phyloP scores from a whole-genome alignment of 164 flowering plant genomes.

The Tinospora cordifolia region DNA sequence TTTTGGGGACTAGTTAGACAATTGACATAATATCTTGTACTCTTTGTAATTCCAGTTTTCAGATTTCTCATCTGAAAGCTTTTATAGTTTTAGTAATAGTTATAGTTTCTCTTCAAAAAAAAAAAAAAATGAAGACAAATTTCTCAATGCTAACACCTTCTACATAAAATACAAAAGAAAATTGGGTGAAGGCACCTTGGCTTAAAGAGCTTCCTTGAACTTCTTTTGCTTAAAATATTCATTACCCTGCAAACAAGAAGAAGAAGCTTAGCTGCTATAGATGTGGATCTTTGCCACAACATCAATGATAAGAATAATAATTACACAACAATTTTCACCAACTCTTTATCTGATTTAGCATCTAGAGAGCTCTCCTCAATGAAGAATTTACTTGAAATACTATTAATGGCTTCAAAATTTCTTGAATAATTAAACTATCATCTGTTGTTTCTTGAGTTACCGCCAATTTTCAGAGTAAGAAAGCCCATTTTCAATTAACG shows the following conservation, averaged over 20 bases:
- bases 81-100: too few species aligned
- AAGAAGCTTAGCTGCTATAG: constrained; percentile 2
- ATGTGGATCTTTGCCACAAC: not conserved
- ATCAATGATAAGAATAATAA: not conserved
- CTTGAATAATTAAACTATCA: constrained; percentile 27
- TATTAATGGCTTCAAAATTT: constrained; percentile 31
- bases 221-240: constrained; percentile 91
- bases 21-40: too few species aligned
- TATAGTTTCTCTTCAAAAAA: too few species aligned
- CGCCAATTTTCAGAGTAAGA: constrained; percentile 21
- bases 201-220: constrained; percentile 77
- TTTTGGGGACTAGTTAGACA: too few species aligned
- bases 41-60: too few species aligned
- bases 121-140: too few species aligned
- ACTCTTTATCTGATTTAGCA: constrained; percentile 90
- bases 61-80: too few species aligned
- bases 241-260: constrained; percentile 52
- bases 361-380: constrained; percentile 48
- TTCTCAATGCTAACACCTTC: too few species aligned
- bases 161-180: too few species aligned
- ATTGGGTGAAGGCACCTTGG: too few species aligned
- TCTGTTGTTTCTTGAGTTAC: constrained; percentile 13
- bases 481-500: constrained; percentile 16
- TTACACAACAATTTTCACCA: constrained; percentile 32
- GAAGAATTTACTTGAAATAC: constrained; percentile 33